Evolutionary conservation across 257 asterid species (phyloP).

Genomic region (Henckelia pumila): DNA sequence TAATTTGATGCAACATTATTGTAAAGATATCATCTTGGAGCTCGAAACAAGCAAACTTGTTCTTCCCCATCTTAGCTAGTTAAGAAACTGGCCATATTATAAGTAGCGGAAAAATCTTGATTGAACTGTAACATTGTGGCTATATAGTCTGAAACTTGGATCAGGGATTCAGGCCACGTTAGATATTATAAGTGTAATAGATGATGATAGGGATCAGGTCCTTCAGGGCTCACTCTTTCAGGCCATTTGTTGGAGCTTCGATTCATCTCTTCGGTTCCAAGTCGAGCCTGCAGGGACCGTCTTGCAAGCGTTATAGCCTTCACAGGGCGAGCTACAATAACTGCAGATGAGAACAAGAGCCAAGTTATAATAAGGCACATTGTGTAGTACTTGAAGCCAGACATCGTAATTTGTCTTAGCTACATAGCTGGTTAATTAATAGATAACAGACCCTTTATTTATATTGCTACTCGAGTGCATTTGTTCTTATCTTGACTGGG

Average conservation of each 20-base stretch:
- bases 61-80: background rate
- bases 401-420: conserved; percentile 19
- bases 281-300: conserved; percentile 31
- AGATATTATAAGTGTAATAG: conserved; percentile 19
- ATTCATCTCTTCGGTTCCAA: conserved; percentile 25
- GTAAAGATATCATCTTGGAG: no score
- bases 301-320: conserved; percentile 43
- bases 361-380: conserved; percentile 29
- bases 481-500: background rate
- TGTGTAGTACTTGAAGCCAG: conserved; percentile 24
- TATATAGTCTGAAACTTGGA: background rate
- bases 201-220: conserved; percentile 71
- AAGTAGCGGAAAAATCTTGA: no score
- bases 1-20: no score
- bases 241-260: conserved; percentile 28
- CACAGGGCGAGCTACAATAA: conserved; percentile 28
- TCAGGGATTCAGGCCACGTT: conserved; percentile 1
- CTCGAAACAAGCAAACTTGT: background rate
- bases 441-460: conserved; percentile 14
- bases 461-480: conserved; percentile 14
- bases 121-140: background rate
- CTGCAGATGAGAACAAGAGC: conserved; percentile 30
- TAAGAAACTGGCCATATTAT: no score
- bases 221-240: conserved; percentile 48
- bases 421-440: background rate